phyloP scores from a whole-genome alignment of 805 yeast species.

The Myxozyma melibiosi region DNA sequence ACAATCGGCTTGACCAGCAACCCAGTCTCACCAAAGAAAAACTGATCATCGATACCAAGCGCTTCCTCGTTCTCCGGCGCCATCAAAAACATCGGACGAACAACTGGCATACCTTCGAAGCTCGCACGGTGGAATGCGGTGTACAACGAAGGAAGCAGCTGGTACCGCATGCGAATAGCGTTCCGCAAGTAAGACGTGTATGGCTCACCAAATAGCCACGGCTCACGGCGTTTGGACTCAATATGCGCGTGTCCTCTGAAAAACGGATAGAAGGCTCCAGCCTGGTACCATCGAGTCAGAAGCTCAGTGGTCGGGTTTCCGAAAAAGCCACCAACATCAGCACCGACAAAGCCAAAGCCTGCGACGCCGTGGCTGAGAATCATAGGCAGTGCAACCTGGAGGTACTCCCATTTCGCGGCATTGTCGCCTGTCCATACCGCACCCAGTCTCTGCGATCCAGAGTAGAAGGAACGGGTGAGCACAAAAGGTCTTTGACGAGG shows the following conservation, averaged over 20 bases:
- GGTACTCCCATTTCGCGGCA: conserved; percentile 87
- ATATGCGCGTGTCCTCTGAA: conserved; percentile 97
- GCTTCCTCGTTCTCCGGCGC: conserved; percentile 46
- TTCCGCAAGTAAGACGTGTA: conserved; percentile 65
- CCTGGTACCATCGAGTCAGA: conserved; percentile 90
- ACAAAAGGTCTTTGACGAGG: conserved; percentile 70
- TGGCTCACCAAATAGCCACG: conserved; percentile 82
- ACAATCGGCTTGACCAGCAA: conserved; percentile 81
- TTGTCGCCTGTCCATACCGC: conserved; percentile 99
- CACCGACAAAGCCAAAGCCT: conserved; percentile 92
- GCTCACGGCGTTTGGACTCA: conserved; percentile 90
- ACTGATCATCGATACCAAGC: conserved; percentile 76
- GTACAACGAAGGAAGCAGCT: conserved; percentile 75
- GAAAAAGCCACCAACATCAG: conserved; percentile 97
- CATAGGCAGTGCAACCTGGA: conserved; percentile 83
- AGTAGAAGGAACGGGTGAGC: conserved; percentile 79
- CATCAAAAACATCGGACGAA: conserved; percentile 42
- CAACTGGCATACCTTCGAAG: conserved; percentile 64
- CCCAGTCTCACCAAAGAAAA: conserved; percentile 72
- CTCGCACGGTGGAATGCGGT: conserved; percentile 73
- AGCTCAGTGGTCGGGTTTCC: conserved; percentile 85
- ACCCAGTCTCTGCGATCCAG: conserved; percentile 89
- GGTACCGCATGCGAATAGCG: conserved; percentile 72
- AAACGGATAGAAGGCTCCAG: conserved; percentile 95
- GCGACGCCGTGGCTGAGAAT: conserved; percentile 74